Conservation (phyloP, 768 basidiomycete species). For the Gymnopilus dilepis region DNA sequence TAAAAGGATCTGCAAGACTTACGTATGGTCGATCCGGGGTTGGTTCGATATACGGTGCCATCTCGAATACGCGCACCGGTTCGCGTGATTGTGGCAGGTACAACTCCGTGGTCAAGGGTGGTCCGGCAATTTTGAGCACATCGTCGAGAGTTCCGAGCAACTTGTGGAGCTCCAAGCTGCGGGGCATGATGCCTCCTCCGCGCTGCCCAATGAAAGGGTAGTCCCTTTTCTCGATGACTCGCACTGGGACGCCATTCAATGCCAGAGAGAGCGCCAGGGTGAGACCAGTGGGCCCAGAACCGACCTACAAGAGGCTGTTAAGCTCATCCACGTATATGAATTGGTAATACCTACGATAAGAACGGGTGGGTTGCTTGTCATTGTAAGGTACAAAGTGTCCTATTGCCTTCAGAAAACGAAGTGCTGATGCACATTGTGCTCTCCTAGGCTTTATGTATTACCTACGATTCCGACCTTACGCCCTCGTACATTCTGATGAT, state of each 20-base stretch:
- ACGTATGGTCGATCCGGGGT: conserved; percentile 39
- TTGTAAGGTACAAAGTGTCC: too few relatives aligned
- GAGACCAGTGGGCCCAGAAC: conserved; percentile 50
- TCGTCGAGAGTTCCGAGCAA: neutral
- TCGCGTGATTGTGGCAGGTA: conserved; percentile 36
- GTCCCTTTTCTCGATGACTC: conserved; percentile 51
- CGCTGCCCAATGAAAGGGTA: conserved; percentile 39
- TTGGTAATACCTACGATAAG: too few relatives aligned
- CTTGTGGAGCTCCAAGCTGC: too few relatives aligned
- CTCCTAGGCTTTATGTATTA: too few relatives aligned
- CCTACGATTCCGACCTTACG: too few relatives aligned
- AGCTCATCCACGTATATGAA: neutral
- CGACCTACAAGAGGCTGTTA: conserved; percentile 37
- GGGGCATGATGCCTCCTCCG: conserved; percentile 36
- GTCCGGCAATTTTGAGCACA: neutral
- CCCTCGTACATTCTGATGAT: too few relatives aligned
- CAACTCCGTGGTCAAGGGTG: conserved; percentile 20
- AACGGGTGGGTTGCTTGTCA: too few relatives aligned
- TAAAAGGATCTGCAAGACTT: conserved; percentile 15
- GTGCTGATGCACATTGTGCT: too few relatives aligned
- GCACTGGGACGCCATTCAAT: conserved; percentile 50
- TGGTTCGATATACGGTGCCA: conserved; percentile 28
- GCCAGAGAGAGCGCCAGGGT: conserved; percentile 44
- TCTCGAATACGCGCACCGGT: conserved; percentile 32
- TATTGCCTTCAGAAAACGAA: too few relatives aligned